Conservation (phyloP, 306 rosid genomes). For the Acacia confusa region DNA sequence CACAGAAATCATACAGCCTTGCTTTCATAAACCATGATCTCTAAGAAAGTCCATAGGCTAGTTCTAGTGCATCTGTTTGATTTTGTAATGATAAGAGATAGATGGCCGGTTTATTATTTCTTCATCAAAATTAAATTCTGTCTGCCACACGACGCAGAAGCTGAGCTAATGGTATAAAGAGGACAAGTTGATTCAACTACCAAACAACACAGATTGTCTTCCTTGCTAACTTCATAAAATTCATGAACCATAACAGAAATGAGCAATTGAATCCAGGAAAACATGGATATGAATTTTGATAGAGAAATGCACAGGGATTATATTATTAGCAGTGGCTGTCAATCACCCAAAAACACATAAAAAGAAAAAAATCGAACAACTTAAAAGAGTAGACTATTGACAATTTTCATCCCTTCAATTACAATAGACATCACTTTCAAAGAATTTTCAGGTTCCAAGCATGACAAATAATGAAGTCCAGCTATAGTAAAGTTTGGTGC, state of each 20-base stretch:
- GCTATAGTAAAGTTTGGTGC: neutral
- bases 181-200: neutral
- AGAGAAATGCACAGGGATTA: neutral
- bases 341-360: neutral
- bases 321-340: neutral
- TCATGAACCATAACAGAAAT: neutral
- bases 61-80: neutral
- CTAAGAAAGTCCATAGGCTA: neutral
- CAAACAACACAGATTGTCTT: neutral
- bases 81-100: neutral
- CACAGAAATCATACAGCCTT: neutral
- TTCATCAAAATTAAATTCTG: neutral
- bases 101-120: neutral
- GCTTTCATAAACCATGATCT: neutral
- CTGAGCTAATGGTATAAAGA: constrained; percentile 6
- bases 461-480: neutral
- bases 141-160: neutral
- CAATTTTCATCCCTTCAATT: neutral
- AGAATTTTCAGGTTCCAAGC: neutral
- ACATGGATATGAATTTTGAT: neutral
- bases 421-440: neutral
- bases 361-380: neutral
- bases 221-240: neutral
- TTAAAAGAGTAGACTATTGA: neutral
- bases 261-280: neutral